These are phyloP conservation scores for Podospora pseudoanserina DNA, from an alignment of 495 filamentous ascomycete genomes.

Conservation along the genomic window DNA sequence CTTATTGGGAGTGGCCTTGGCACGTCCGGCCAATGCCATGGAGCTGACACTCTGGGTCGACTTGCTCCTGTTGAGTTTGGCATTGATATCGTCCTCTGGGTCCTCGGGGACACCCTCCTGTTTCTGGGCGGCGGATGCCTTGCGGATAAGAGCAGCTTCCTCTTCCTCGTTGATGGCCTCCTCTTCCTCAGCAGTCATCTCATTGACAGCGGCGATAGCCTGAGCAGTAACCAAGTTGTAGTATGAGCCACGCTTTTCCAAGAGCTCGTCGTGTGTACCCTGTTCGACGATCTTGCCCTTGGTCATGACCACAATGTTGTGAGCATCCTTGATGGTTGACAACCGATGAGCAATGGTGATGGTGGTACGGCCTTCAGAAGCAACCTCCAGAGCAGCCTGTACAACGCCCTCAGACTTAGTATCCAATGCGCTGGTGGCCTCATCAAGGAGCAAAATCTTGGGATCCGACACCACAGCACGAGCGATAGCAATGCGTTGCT, in stretches of 20 bases:
- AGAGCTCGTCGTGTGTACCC: conserved; percentile 66
- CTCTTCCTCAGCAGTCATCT: conserved; percentile 47
- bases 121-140: conserved; percentile 36
- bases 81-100: conserved; percentile 55
- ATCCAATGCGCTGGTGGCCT: conserved; percentile 93
- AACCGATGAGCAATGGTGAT: conserved; percentile 94
- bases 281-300: conserved; percentile 81
- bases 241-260: conserved; percentile 58
- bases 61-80: conserved; percentile 57
- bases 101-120: conserved; percentile 41
- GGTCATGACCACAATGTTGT: conserved; percentile 94
- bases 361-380: conserved; percentile 85
- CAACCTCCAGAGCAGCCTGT: conserved; percentile 85
- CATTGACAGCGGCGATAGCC: conserved; percentile 57
- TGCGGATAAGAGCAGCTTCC: conserved; percentile 47
- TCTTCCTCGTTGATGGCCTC: conserved; percentile 40
- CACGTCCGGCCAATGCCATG: conserved; percentile 56
- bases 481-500: conserved; percentile 85
- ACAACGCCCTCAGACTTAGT: conserved; percentile 94
- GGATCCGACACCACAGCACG: conserved; percentile 90
- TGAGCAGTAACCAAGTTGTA: conserved; percentile 55
- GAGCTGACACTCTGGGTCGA: conserved; percentile 70
- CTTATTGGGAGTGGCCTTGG: conserved; percentile 45
- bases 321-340: conserved; percentile 87
- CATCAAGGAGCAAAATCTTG: conserved; percentile 89